A percentile compares a stretch with the other conserved stretches of the same genome.
Evolutionary conservation across 1,284 basidiomycete species (phyloP).

Genomic region (Leccinum fallax): DNA sequence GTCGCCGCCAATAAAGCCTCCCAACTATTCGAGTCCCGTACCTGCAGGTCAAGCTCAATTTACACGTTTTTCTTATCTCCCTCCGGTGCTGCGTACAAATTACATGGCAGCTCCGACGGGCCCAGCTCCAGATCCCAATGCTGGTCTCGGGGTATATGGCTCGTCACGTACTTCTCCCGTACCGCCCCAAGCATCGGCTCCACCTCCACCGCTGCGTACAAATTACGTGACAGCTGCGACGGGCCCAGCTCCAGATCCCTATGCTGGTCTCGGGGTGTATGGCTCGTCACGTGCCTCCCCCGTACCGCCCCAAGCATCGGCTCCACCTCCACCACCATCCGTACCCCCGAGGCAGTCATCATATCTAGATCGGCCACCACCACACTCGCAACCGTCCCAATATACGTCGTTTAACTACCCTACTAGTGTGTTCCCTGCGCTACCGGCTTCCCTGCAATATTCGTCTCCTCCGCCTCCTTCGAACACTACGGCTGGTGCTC

Average conservation of each 20-base stretch:
- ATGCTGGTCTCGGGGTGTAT: constrained; percentile 53
- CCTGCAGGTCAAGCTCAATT: constrained; percentile 35
- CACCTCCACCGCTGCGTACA: too few relatives aligned
- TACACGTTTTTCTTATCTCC: constrained; percentile 33
- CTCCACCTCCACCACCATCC: constrained; percentile 29
- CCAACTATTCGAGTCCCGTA: constrained; percentile 20
- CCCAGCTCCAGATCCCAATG: too few relatives aligned
- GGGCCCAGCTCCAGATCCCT: constrained; percentile 50
- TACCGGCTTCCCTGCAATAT: constrained; percentile 33
- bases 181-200: too few relatives aligned
- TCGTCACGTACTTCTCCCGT: too few relatives aligned
- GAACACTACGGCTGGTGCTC: constrained; percentile 5
- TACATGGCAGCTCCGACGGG: too few relatives aligned
- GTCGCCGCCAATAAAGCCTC: constrained; percentile 35
- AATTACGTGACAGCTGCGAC: constrained; percentile 36
- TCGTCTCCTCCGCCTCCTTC: constrained; percentile 26
- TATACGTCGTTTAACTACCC: constrained; percentile 23
- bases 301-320: constrained; percentile 17
- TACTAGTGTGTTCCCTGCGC: constrained; percentile 33
- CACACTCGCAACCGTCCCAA: constrained; percentile 33
- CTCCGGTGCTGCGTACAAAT: too few relatives aligned
- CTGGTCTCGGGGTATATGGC: too few relatives aligned
- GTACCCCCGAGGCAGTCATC: constrained; percentile 22
- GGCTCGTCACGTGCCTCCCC: constrained; percentile 25
- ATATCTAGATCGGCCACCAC: constrained; percentile 24